Percentiles rank a stretch among this genome's conserved stretches.
Conservation (phyloP, 2,329 filamentous ascomycete species). For the Aureobasidium sp. region DNA sequence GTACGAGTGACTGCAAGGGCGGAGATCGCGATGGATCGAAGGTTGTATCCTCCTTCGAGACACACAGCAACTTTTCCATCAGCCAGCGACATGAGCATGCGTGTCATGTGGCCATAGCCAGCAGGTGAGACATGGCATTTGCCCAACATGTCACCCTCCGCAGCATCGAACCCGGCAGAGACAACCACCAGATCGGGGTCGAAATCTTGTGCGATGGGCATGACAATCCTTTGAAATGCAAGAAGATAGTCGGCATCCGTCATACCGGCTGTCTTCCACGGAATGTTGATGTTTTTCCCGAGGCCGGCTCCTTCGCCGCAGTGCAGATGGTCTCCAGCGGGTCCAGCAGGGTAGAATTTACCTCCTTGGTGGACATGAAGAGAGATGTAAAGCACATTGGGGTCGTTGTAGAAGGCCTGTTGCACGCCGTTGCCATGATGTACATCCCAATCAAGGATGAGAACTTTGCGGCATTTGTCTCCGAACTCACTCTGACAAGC, state of each 20-base stretch:
- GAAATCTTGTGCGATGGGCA: conserved; percentile 93
- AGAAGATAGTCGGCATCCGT: conserved; percentile 95
- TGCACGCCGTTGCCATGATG: conserved; percentile 86
- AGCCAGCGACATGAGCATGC: conserved; percentile 95
- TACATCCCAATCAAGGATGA: conserved; percentile 86
- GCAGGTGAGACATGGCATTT: conserved; percentile 84
- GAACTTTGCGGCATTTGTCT: conserved; percentile 72
- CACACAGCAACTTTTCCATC: conserved; percentile 85
- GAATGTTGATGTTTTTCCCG: conserved; percentile 61
- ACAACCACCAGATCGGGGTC: conserved; percentile 91
- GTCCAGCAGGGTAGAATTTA: conserved; percentile 67
- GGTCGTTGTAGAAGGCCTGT: conserved; percentile 90
- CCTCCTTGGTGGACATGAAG: conserved; percentile 82
- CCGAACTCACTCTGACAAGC: conserved; percentile 78
- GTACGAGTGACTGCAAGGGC: conserved; percentile 85
- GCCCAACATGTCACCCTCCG: conserved; percentile 84
- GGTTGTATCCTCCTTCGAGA: conserved; percentile 91
- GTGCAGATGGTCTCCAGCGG: conserved; percentile 51
- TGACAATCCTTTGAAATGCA: conserved; percentile 90
- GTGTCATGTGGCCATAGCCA: conserved; percentile 97
- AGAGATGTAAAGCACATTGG: conserved; percentile 92
- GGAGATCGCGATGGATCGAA: conserved; percentile 84
- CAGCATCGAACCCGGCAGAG: conserved; percentile 92
- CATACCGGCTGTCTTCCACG: conserved; percentile 66
- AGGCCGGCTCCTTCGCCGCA: conserved; percentile 50